Base-by-base conservation (phyloP, 495 filamentous ascomycete species). In the Xylaria nigripes region DNA sequence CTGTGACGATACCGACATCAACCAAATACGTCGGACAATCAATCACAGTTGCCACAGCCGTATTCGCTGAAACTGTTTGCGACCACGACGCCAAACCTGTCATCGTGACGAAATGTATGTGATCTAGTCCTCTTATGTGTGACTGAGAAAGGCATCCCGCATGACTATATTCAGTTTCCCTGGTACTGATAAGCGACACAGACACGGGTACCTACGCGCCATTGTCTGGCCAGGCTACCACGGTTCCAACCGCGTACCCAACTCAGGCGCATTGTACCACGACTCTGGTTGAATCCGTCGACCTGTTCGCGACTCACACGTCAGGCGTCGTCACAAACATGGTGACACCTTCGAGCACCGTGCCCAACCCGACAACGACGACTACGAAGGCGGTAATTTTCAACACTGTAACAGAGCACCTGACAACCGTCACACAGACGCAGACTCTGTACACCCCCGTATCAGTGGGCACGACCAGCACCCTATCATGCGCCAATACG, bases 171-270 rank as follows among this genome's bases (percentile, higher is more conserved):
- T 36, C 32, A 15, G 2, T 36, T 15, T 36, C 2, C 15, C 13
- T 10, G n/a, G 23, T 19, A 16, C 0, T 41, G 9, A 27, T 43
- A 18, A 15, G 5, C 22, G 21, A 15, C 29, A 10, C 48, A 38
- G 48, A 62, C 36, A 60, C 36, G 23, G 64, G 64, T 16, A 60
- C 30, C 12, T 67, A 62, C 51, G 43, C 36, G 2, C 61, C 61
- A 0, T 23, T 58, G 15, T 25, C 61, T 10, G 59, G 61, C 10
- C 61, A 64, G 32, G 49, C 50, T 15, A 62, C 61, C 2, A 50
- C 43, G 6, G 27, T 54, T 1, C 57, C 59, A 6, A 41, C 61
- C 10, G 45, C 59, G 0, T 67, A 64, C 40, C 57, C 61, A 2
- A 51, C 59, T 0, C 38, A 54, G 23, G 61, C 61, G 6, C 2